Base-by-base conservation (phyloP, 495 filamentous ascomycete genomes). In the Letharia lupina region DNA sequence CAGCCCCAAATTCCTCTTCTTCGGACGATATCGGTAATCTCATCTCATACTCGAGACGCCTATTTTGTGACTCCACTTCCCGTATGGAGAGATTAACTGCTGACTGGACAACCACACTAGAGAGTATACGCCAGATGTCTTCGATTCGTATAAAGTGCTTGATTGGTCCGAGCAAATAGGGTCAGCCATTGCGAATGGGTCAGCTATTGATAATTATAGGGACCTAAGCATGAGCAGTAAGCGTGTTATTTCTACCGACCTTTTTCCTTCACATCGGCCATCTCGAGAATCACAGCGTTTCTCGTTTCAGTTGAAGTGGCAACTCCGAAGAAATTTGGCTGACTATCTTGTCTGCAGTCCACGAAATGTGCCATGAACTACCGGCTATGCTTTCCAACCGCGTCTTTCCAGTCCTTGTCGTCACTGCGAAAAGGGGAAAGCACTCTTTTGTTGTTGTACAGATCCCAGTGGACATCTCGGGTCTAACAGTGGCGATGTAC, bases 61-160 rank as follows among this genome's bases (percentile, higher is more conserved):
- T 20, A 0, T 37, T 9, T 7, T 37, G 28, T 37, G 8, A n/a
- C 16, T 37, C 33, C 6, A 5, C 33, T 57, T 57, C 54, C 8
- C 15, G 16, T 37, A 33, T 20, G 7, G 13, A 37, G 20, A 57
- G 33, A 57, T 57, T n/a, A 16, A 4, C n/a, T 37, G 54, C 54
- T 57, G 54, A 57, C 33, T 57, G 33, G 15, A 20, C 6, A 35
- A 37, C 31, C 20, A 5, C 3, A 37, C 28, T 20, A 57, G 54
- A 71, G 82, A 82, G 52, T 92, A 89, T 73, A 94, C 89, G 42
- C 88, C 89, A 45, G 71, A 73, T 56, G 66, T 74, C 37, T 74
- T 65, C 62, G 72, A 74, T 37, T 64, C 71, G 1, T 63, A 48
- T 41, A 63, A 60, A 60, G 69, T 74, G 15, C 48, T 72, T 2